phyloP scores from a whole-genome alignment of 2,329 filamentous ascomycete species.

The Lachnellula willkommii region DNA sequence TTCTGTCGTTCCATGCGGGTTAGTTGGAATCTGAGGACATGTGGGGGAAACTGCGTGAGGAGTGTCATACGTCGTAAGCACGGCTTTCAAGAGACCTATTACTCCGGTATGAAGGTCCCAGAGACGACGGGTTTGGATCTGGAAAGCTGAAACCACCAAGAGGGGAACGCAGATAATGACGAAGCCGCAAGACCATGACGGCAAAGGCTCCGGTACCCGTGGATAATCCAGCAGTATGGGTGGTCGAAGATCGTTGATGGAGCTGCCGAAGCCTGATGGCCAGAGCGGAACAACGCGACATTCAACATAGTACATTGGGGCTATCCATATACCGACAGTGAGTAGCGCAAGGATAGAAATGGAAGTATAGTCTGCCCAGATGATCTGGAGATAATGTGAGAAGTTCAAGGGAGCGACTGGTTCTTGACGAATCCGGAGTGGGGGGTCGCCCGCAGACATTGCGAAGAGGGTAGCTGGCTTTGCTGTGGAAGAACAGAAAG shows the following conservation, averaged over 20 bases:
- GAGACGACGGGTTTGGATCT: slow-evolving; percentile 59
- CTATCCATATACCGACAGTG: slow-evolving; percentile 12
- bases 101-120: slow-evolving; percentile 45
- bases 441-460: background rate
- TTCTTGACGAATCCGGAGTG: background rate
- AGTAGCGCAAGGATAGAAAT: slow-evolving; percentile 7
- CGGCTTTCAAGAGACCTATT: slow-evolving; percentile 17
- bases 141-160: slow-evolving; percentile 55
- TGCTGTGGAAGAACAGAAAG: background rate
- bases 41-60: background rate
- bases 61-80: slow-evolving; percentile 15
- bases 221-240: slow-evolving; percentile 17
- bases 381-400: background rate
- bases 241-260: slow-evolving; percentile 1
- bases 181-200: slow-evolving; percentile 62
- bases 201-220: slow-evolving; percentile 35
- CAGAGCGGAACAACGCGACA: slow-evolving; percentile 13
- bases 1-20: slow-evolving; percentile 53
- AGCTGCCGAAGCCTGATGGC: background rate
- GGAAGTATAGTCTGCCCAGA: slow-evolving; percentile 10
- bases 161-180: slow-evolving; percentile 60
- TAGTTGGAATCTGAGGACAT: slow-evolving; percentile 35
- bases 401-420: background rate
- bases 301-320: slow-evolving; percentile 16
- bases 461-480: background rate